phyloP scores from a whole-genome alignment of 2,329 filamentous ascomycete genomes.

The Aphanocladium album region DNA sequence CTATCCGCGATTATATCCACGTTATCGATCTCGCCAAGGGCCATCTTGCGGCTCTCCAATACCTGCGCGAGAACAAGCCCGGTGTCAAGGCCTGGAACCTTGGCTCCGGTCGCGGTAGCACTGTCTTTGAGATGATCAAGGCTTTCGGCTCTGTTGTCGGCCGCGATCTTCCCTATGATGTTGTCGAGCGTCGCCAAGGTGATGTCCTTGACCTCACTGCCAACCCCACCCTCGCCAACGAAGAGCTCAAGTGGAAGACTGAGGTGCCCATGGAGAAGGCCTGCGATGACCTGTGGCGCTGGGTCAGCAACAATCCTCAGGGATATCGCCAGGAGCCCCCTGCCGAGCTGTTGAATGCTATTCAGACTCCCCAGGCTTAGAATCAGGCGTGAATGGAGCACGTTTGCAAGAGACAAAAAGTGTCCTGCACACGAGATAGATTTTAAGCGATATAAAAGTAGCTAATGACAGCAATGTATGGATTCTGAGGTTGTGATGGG shows the following conservation, averaged over 20 bases:
- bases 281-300: constrained; percentile 91
- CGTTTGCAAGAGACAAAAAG: constrained; percentile 13
- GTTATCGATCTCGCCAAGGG: constrained; percentile 84
- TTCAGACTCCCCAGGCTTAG: constrained; percentile 40
- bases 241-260: constrained; percentile 89
- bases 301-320: constrained; percentile 95
- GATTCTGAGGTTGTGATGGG: background rate
- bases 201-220: constrained; percentile 95
- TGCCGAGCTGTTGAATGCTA: constrained; percentile 64
- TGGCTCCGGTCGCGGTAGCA: constrained; percentile 89
- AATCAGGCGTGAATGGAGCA: constrained; percentile 10
- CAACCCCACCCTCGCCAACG: constrained; percentile 80
- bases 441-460: background rate
- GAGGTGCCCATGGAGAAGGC: constrained; percentile 86
- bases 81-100: constrained; percentile 96
- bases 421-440: constrained; percentile 16
- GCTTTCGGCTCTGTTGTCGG: constrained; percentile 87
- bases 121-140: constrained; percentile 95
- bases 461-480: background rate
- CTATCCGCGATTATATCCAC: constrained; percentile 97
- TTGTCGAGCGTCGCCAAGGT: constrained; percentile 74
- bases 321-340: constrained; percentile 93
- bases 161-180: constrained; percentile 78
- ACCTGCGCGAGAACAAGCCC: constrained; percentile 76
- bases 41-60: constrained; percentile 84